Evolutionary conservation across 805 yeast species (phyloP).

Genomic region (Candida verbasci): DNA sequence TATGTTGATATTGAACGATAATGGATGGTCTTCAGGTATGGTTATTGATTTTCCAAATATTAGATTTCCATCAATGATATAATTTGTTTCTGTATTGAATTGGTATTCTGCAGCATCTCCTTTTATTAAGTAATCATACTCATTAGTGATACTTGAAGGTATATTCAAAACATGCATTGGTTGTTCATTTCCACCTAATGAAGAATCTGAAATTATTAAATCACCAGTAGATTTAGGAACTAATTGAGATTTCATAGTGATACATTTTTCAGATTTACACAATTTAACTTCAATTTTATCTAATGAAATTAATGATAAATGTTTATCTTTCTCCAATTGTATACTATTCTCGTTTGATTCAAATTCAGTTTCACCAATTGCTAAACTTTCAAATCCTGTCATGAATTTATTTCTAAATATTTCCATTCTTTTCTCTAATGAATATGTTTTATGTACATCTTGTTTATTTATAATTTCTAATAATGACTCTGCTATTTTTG

Average conservation of each 20-base stretch:
- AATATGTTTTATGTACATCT: slow-evolving; percentile 45
- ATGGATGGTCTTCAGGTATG: slow-evolving; percentile 40
- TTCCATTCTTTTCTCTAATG: slow-evolving; percentile 54
- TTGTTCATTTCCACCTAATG: slow-evolving; percentile 43
- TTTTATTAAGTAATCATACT: not conserved
- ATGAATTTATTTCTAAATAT: slow-evolving; percentile 43
- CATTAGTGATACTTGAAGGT: not conserved
- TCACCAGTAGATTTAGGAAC: slow-evolving; percentile 52
- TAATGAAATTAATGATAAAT: slow-evolving; percentile 2
- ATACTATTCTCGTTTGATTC: slow-evolving; percentile 3
- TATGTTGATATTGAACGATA: slow-evolving; percentile 45
- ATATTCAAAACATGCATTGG: slow-evolving; percentile 23
- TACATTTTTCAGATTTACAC: slow-evolving; percentile 33
- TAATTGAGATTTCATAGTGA: slow-evolving; percentile 35
- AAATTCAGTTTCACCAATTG: not conserved
- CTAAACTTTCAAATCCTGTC: slow-evolving; percentile 51
- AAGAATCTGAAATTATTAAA: slow-evolving; percentile 45
- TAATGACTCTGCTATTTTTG: slow-evolving; percentile 54
- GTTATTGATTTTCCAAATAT: slow-evolving; percentile 39
- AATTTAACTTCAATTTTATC: slow-evolving; percentile 6
- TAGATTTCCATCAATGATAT: slow-evolving; percentile 23
- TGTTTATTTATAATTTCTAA: slow-evolving; percentile 54
- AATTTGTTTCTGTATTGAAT: not conserved
- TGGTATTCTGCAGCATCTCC: not conserved
- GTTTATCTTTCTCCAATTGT: slow-evolving; percentile 5